Evolutionary conservation across 768 basidiomycete genomes (phyloP).

Genomic region (Tubosaeta sp.): DNA sequence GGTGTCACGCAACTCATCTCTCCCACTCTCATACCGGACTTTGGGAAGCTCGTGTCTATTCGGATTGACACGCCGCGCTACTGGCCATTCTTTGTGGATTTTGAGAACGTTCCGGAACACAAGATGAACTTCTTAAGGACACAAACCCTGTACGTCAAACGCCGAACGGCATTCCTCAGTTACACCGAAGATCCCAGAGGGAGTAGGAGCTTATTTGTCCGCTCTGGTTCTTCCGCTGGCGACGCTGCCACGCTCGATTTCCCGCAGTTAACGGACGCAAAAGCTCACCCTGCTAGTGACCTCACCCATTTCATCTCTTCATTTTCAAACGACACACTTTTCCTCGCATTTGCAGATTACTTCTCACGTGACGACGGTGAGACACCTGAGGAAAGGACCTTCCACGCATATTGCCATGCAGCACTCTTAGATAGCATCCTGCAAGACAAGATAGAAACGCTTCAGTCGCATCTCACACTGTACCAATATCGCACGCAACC

Average conservation of each 20-base stretch:
- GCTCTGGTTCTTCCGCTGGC: constrained; percentile 79
- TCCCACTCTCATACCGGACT: constrained; percentile 88
- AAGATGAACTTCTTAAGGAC: constrained; percentile 63
- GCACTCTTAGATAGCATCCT: constrained; percentile 80
- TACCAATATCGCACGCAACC: constrained; percentile 65
- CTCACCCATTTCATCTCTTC: constrained; percentile 83
- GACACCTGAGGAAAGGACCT: constrained; percentile 54
- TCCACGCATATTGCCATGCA: constrained; percentile 72
- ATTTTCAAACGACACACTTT: constrained; percentile 76
- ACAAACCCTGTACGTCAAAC: constrained; percentile 89
- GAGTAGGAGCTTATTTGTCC: constrained; percentile 85
- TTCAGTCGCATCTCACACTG: constrained; percentile 70
- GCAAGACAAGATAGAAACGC: constrained; percentile 81
- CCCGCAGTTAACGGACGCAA: constrained; percentile 65
- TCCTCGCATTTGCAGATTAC: constrained; percentile 78
- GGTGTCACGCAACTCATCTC: constrained; percentile 81
- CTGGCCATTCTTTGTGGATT: constrained; percentile 88
- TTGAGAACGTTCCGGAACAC: constrained; percentile 62
- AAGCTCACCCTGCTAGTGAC: constrained; percentile 65
- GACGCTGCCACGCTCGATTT: constrained; percentile 85
- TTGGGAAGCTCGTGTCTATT: constrained; percentile 77
- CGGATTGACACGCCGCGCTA: constrained; percentile 92
- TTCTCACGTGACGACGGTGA: constrained; percentile 61
- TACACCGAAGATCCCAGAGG: constrained; percentile 94
- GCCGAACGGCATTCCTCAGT: constrained; percentile 86